phyloP scores from a whole-genome alignment of 2,329 filamentous ascomycete genomes.

The Cladorrhinum sp. region DNA sequence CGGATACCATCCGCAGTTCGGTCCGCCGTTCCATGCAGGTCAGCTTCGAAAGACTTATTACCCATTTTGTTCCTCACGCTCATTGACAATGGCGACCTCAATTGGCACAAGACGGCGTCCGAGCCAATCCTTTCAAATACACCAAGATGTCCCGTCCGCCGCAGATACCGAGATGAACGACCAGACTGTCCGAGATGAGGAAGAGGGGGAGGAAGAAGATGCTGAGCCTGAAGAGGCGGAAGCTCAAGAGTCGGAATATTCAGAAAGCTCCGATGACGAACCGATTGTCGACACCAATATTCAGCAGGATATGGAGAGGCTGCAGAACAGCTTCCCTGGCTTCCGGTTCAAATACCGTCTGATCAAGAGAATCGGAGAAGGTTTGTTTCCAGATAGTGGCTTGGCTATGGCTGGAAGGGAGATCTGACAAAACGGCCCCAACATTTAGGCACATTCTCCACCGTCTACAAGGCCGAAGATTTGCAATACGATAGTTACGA shows the following conservation, averaged over 20 bases:
- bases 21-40: not conserved
- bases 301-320: slow-evolving; percentile 79
- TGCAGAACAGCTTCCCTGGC: slow-evolving; percentile 77
- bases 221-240: slow-evolving; percentile 34
- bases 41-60: not conserved
- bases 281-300: slow-evolving; percentile 67
- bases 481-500: slow-evolving; percentile 77
- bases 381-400: slow-evolving; percentile 42
- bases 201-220: slow-evolving; percentile 24
- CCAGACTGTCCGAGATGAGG: slow-evolving; percentile 31
- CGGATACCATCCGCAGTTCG: not conserved
- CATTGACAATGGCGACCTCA: slow-evolving; percentile 22
- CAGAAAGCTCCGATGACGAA: slow-evolving; percentile 56
- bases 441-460: slow-evolving; percentile 83
- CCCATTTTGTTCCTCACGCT: slow-evolving; percentile 6
- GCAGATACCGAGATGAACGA: slow-evolving; percentile 51
- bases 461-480: slow-evolving; percentile 98
- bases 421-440: not conserved
- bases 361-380: slow-evolving; percentile 96
- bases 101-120: slow-evolving; percentile 28
- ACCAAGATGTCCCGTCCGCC: slow-evolving; percentile 47
- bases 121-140: slow-evolving; percentile 45
- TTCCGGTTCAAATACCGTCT: slow-evolving; percentile 82
- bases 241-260: slow-evolving; percentile 43
- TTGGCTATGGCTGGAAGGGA: not conserved